Evolutionary conservation across 2,329 filamentous ascomycete genomes (phyloP).

Genomic region (Colletotrichum spinosum): DNA sequence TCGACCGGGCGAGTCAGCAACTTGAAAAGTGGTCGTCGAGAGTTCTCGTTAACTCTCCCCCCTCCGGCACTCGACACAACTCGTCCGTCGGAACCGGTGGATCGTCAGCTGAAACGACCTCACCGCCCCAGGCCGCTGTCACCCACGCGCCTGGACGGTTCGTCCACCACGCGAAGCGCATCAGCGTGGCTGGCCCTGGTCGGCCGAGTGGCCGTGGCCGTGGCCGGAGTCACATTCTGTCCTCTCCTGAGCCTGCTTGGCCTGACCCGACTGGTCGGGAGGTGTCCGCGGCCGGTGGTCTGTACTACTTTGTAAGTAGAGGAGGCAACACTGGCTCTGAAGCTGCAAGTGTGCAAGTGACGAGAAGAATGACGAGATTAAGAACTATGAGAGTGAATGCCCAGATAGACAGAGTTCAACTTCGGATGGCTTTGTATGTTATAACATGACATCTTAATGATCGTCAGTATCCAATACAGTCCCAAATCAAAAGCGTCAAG

Average conservation of each 20-base stretch:
- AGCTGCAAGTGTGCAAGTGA: neutral
- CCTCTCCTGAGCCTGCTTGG: constrained; percentile 13
- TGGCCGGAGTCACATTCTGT: neutral
- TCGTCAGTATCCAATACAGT: neutral
- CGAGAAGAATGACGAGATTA: too few relatives aligned
- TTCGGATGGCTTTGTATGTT: too few relatives aligned
- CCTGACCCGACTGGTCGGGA: constrained; percentile 1
- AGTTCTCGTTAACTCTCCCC: neutral
- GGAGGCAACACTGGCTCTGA: neutral
- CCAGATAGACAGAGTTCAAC: too few relatives aligned
- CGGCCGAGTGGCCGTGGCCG: neutral
- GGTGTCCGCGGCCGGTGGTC: neutral
- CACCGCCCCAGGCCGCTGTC: constrained; percentile 9
- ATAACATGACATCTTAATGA: too few relatives aligned
- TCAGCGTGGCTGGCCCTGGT: neutral
- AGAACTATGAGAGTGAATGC: too few relatives aligned
- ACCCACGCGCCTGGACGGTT: neutral
- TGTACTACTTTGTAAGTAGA: neutral
- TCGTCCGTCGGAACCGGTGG: constrained; percentile 7
- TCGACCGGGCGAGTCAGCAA: too few relatives aligned
- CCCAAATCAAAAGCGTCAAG: neutral
- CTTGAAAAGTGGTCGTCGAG: too few relatives aligned
- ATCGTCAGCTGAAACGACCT: constrained; percentile 22
- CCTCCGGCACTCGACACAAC: neutral
- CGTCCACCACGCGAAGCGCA: neutral